Conservation (phyloP, 768 basidiomycete species). For the Hypholoma sublateritium region DNA sequence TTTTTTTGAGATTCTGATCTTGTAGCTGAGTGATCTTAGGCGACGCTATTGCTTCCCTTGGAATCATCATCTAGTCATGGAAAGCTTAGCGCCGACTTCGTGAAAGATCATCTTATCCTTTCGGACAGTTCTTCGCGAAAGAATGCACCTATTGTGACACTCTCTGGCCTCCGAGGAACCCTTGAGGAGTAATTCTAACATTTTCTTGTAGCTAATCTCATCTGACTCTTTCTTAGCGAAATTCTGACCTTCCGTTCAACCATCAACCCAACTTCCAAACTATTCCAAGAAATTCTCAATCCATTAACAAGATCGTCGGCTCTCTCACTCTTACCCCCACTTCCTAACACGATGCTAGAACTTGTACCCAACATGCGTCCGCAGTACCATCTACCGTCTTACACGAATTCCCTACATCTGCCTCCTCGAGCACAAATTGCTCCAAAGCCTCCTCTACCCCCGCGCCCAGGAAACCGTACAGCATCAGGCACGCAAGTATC, state of each 20-base stretch:
- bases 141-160: constrained; percentile 60
- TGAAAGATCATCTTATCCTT: constrained; percentile 81
- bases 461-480: constrained; percentile 31
- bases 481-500: constrained; percentile 16
- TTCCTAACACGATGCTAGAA: constrained; percentile 38
- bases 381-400: constrained; percentile 40
- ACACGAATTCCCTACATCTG: constrained; percentile 42
- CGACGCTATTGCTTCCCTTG: constrained; percentile 76
- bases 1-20: not conserved
- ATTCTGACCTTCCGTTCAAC: constrained; percentile 45
- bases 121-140: constrained; percentile 51
- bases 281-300: constrained; percentile 37
- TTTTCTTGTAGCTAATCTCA: not conserved
- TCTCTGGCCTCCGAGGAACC: constrained; percentile 81
- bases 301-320: constrained; percentile 31
- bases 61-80: constrained; percentile 54
- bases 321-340: constrained; percentile 49
- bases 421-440: constrained; percentile 45
- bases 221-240: constrained; percentile 27
- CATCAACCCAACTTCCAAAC: constrained; percentile 39
- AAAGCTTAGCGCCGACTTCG: constrained; percentile 67
- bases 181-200: constrained; percentile 47
- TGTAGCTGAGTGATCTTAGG: constrained; percentile 41
- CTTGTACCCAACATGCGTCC: constrained; percentile 45
- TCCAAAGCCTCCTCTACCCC: constrained; percentile 40